These are phyloP conservation scores for Lachancea meyersii DNA, from an alignment of 805 yeast genomes.

Conservation along the genomic window DNA sequence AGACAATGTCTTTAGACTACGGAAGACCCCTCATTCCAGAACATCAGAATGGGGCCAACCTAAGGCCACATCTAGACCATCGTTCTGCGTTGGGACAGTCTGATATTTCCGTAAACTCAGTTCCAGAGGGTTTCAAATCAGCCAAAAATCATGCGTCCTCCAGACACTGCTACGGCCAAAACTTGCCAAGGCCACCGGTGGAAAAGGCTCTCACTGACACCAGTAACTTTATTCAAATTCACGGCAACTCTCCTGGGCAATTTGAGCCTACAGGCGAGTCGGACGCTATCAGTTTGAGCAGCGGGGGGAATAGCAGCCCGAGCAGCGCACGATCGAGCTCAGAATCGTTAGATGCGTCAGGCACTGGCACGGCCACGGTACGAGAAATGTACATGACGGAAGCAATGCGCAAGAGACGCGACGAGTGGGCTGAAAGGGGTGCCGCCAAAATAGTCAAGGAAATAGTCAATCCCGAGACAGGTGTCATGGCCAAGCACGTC, in stretches of 20 bases:
- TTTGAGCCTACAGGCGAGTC: conserved; percentile 4
- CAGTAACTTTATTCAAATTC: conserved; percentile 26
- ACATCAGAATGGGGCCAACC: conserved; percentile 23
- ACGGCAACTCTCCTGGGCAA: conserved; percentile 5
- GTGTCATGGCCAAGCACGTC: conserved; percentile 45
- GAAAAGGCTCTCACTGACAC: conserved; percentile 31
- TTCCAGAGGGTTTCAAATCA: conserved; percentile 4
- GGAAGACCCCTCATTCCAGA: conserved; percentile 28
- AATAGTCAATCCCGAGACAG: conserved; percentile 39
- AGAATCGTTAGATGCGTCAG: neutral
- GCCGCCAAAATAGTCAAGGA: conserved; percentile 51
- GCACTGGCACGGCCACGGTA: neutral
- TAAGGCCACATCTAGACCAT: conserved; percentile 2
- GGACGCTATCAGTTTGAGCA: conserved; percentile 5
- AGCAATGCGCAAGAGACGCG: conserved; percentile 23
- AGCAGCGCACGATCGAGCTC: conserved; percentile 2
- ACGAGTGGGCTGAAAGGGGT: conserved; percentile 52
- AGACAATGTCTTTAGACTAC: conserved; percentile 9
- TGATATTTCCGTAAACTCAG: conserved; percentile 6
- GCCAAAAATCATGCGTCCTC: conserved; percentile 1
- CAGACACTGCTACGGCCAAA: conserved; percentile 9
- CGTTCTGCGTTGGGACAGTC: neutral
- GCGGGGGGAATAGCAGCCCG: conserved; percentile 3
- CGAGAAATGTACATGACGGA: conserved; percentile 10
- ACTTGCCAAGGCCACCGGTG: conserved; percentile 11